These are phyloP conservation scores for Penicillium paxilli DNA, from an alignment of 495 filamentous ascomycete species.

Conservation along the genomic window DNA sequence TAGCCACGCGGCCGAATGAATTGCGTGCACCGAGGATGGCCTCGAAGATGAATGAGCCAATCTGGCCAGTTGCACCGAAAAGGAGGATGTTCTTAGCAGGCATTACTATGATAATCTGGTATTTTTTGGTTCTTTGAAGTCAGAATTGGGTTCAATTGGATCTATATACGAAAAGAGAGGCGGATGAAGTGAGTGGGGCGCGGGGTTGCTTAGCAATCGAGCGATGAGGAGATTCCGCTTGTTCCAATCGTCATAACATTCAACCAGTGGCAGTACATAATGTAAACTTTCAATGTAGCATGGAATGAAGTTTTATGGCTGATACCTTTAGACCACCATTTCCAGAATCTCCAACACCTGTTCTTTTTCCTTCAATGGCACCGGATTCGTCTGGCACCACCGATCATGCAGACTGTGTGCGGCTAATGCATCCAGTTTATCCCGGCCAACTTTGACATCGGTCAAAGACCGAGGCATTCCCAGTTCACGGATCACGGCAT, in stretches of 20 bases:
- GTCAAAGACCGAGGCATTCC: constrained; percentile 56
- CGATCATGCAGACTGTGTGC: constrained; percentile 52
- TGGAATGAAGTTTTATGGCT: no score
- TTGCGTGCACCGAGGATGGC: constrained; percentile 55
- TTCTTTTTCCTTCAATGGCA: constrained; percentile 45
- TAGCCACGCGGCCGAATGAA: constrained; percentile 53
- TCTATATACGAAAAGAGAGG: not conserved
- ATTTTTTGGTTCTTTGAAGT: not conserved
- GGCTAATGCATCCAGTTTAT: constrained; percentile 52
- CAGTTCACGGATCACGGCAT: constrained; percentile 53
- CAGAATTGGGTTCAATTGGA: not conserved
- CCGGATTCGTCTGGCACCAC: constrained; percentile 50
- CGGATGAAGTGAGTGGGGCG: constrained; percentile 8
- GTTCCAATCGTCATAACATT: not conserved
- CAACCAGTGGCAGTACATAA: not conserved
- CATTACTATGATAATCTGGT: not conserved
- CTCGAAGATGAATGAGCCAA: constrained; percentile 63
- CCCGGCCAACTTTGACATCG: constrained; percentile 54
- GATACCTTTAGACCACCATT: constrained; percentile 39
- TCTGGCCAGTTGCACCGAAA: constrained; percentile 69
- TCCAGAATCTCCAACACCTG: constrained; percentile 60
- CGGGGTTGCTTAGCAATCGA: constrained; percentile 28
- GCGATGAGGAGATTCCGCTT: no score
- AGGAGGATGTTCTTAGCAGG: constrained; percentile 55
- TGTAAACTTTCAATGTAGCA: no score